These are phyloP conservation scores for Halophytophthora batemanensis DNA, from an alignment of 352 stramenopile species.

Conservation along the genomic window DNA sequence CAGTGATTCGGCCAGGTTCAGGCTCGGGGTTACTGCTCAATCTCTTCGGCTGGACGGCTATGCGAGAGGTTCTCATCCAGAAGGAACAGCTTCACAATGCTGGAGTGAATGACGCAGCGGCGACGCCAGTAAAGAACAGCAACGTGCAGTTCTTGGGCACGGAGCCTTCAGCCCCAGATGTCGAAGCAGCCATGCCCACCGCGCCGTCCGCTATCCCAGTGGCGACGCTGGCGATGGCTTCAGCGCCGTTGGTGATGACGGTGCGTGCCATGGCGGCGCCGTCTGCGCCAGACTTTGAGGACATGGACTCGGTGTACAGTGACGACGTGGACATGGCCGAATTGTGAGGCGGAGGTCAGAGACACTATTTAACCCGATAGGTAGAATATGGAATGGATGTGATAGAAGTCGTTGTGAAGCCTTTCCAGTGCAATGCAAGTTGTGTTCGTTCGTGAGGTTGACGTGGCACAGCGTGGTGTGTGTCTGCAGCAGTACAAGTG, in stretches of 20 bases:
- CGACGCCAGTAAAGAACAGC: constrained; percentile 34
- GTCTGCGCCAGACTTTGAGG: constrained; percentile 36
- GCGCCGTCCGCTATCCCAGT: constrained; percentile 27
- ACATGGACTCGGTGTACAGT: constrained; percentile 13
- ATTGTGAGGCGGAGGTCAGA: background rate
- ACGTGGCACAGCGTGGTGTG: no score
- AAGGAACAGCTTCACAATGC: constrained; percentile 44
- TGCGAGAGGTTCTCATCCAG: constrained; percentile 46
- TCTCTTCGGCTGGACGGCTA: constrained; percentile 54
- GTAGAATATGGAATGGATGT: constrained; percentile 14
- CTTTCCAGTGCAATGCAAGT: no score
- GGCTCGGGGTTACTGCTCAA: constrained; percentile 36
- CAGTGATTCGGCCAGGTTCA: constrained; percentile 24
- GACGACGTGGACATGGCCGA: constrained; percentile 4
- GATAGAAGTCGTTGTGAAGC: constrained; percentile 24
- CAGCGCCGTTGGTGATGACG: constrained; percentile 18
- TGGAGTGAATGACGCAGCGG: constrained; percentile 27
- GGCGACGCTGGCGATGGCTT: constrained; percentile 18
- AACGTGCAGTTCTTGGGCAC: constrained; percentile 52
- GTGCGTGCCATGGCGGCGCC: constrained; percentile 34
- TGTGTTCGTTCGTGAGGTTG: no score
- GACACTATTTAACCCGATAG: constrained; percentile 15
- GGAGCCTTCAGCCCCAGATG: constrained; percentile 26
- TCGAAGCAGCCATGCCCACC: constrained; percentile 19
- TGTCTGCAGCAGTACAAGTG: no score